These are phyloP conservation scores for Podospora sp. DNA, from an alignment of 495 filamentous ascomycete species.

Conservation along the genomic window DNA sequence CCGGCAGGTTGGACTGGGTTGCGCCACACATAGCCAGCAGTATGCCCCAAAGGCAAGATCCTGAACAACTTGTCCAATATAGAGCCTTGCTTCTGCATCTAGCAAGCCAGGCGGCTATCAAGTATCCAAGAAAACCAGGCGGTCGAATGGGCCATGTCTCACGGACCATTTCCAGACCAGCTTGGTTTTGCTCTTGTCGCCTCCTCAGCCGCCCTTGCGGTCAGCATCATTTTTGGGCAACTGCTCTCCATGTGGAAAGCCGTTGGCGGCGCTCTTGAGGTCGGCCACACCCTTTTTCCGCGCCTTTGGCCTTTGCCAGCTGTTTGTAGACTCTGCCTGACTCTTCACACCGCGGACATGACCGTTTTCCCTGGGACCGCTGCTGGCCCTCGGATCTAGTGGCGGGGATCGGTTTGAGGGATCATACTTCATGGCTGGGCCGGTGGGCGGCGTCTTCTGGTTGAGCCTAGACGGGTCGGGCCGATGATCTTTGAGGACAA, in stretches of 20 bases:
- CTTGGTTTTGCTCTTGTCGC: not conserved
- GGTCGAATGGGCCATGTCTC: not conserved
- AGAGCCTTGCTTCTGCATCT: conserved; percentile 22
- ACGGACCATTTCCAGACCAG: not conserved
- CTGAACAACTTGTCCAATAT: conserved; percentile 37
- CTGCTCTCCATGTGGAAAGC: conserved; percentile 47
- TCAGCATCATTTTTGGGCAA: conserved; percentile 54
- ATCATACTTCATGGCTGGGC: conserved; percentile 28
- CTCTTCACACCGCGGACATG: conserved; percentile 53
- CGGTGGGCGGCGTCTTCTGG: conserved; percentile 29
- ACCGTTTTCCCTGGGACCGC: conserved; percentile 45
- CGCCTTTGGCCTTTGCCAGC: conserved; percentile 53
- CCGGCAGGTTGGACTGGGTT: not conserved
- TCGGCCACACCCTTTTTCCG: conserved; percentile 51
- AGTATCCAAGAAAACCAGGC: conserved; percentile 37
- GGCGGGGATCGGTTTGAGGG: conserved; percentile 27
- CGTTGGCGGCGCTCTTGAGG: conserved; percentile 39
- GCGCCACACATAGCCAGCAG: conserved; percentile 15
- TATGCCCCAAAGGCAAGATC: conserved; percentile 22
- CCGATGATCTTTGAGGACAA: conserved; percentile 20
- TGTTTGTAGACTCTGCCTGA: conserved; percentile 45
- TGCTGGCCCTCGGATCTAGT: conserved; percentile 41
- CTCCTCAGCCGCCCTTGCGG: conserved; percentile 54
- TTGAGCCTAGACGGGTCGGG: conserved; percentile 19
- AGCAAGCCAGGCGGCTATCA: conserved; percentile 12